A percentile compares a stretch with the other conserved stretches of the same genome.
These are phyloP conservation scores for Calonectria pteridis DNA, from an alignment of 2,329 filamentous ascomycete genomes.

Conservation along the genomic window DNA sequence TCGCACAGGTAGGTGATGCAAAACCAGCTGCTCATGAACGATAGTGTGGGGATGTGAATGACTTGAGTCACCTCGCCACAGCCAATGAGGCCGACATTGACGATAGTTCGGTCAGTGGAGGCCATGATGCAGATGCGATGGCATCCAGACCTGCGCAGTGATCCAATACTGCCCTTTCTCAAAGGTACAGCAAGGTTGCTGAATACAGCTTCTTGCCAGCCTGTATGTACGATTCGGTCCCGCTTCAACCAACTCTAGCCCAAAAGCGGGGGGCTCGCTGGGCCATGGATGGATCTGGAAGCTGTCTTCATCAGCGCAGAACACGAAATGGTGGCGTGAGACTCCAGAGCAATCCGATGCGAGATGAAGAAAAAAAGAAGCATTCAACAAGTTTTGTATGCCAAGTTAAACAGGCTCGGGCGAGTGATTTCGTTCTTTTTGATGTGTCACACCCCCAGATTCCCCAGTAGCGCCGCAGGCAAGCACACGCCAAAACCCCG, in stretches of 20 bases:
- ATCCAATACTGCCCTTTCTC: background rate
- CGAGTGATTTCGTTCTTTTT: background rate
- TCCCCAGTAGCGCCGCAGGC: background rate
- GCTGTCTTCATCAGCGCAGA: background rate
- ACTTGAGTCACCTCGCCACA: background rate
- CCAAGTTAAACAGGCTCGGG: background rate
- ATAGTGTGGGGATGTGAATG: background rate
- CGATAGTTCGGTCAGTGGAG: background rate
- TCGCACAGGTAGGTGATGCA: background rate
- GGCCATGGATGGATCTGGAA: background rate
- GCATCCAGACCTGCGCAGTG: background rate
- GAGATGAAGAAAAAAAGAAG: background rate
- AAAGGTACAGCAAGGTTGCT: background rate
- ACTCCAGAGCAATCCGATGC: background rate
- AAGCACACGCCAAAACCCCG: background rate
- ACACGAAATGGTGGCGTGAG: background rate
- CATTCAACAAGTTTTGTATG: background rate
- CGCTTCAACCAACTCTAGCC: background rate
- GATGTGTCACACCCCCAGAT: background rate
- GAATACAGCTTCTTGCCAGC: background rate
- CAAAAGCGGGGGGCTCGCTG: background rate
- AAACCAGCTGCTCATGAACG: background rate
- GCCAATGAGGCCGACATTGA: background rate
- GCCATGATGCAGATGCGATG: background rate
- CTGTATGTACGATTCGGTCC: background rate